Base-by-base conservation (phyloP, 2,329 filamentous ascomycete species). In the Paraconiothyrium sp. region DNA sequence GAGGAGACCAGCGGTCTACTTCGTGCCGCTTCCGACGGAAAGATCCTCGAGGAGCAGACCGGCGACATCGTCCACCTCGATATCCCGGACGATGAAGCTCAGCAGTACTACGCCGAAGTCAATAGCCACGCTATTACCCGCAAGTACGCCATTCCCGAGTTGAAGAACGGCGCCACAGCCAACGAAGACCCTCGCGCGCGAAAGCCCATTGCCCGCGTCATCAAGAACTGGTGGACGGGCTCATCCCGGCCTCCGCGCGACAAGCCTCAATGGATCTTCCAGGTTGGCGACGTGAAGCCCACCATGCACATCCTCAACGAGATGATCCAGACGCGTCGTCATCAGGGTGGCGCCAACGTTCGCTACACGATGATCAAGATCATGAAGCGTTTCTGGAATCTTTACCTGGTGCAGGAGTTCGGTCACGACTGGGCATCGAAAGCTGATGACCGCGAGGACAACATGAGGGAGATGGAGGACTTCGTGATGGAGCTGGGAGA, bases 141-240 rank as follows among this genome's bases (percentile, higher is more conserved):
- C 24, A 39, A 14, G 0, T 32, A 61, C 13, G 14, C 56, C 9
- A 44, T 63, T 4, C 59, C 59, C 14, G 60, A 67, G 34, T 32
- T 52, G 8, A 63, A 65, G 46, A 67, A 65, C 43, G 59, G 64
- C 8, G 66, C 56, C 5, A 63, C 58, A 20, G 59, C 54, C 32
- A 30, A 55, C 22, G 54, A 66, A 2, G 39, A 57, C 47, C 47
- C 64, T 27, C 61, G 64, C n/a, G 51, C 32, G 5, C 39, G 43
- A 13, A 59, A 59, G 37, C 22, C 49, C 4, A 9, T 55, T 1
- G 2, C 2, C 10, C 43, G 49, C 20, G 32, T 55, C 30, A 3
- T 55, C 30, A 55, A 49, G 51, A 59, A 59, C 44, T 54, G 50
- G 49, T 34, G 20, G 32, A 59, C 41, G 4, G 58, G 58, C n/a